Base-by-base conservation (phyloP, 2,329 filamentous ascomycete genomes). In the Xylariaceae sp. region DNA sequence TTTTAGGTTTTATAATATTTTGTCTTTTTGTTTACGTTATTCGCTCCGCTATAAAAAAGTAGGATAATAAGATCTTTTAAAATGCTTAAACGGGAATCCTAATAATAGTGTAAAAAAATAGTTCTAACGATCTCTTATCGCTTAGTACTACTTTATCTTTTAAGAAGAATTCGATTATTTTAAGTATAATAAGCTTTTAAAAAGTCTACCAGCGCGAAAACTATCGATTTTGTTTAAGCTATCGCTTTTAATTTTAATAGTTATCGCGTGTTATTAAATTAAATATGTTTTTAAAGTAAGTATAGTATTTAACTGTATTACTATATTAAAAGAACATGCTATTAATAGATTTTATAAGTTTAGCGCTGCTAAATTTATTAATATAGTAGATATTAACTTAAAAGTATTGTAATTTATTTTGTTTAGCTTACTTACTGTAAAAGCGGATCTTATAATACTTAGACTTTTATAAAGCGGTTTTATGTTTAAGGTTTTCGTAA, bases 1-100 rank as follows among this genome's bases (percentile, higher is more conserved):
- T 62, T 48, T 60, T 51, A 39, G 43, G 52, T 9, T 43, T 46
- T 36, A 49, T 63, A 5, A 60, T 65, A 26, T 61, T 31, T 14
- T 60, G 58, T 19, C 19, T 23, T 14, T 26, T 19, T 17, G 44
- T 29, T 50, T 50, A 58, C 7, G 55, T 31, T 43, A 58, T 58
- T 9, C 48, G 49, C 17, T 53, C 2, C 26, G 44, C 40, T n/a
- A 53, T 19, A 28, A 23, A 46, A 41, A 53, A 57, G 2, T 14
- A 17, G 7, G 40, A 28, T 14, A 53, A 16, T 7, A 19, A 28
- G 23, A 16, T 31, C 6, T 48, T 48, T 21, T 26, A 34, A 19
- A 57, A 36, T 4, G 49, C 54, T 6, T 4, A 12, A 24, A 19
- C 9, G n/a, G 26, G 24, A 26, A 53, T 57, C 6, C 48, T 28